Base-by-base conservation (phyloP, 2,329 filamentous ascomycete species). In the Penicillium sp. region DNA sequence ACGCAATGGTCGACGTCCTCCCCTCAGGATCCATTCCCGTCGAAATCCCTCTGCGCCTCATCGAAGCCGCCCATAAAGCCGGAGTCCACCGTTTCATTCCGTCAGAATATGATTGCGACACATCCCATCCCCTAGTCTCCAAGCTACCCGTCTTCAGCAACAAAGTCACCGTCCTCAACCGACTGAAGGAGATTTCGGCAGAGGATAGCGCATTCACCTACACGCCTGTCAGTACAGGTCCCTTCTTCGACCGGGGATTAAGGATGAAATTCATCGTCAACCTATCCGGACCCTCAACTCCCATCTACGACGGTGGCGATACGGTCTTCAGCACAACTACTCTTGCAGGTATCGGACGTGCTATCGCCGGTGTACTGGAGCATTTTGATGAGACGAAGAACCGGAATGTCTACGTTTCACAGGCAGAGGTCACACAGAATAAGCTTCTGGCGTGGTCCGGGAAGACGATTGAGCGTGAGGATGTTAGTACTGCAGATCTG, bases 311-410 rank as follows among this genome's bases (percentile, higher is more conserved):
- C 57, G 80, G 79, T 1, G 85, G 85, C 0, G 74, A 85, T 31
- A 58, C 61, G 2, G 59, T 69, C 8, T 81, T 86, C 67, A 81
- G 77, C 49, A 54, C 76, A 10, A 83, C 84, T 0, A 82, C 77
- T 0, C 72, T 87, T 0, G 61, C 67, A 0, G 75, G 76, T 1
- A 67, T 86, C 16, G 83, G 70, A 0, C 72, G 79, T 23, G 81
- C 78, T 1, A 75, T 87, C 0, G 77, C 79, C 0, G 80, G 78
- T 0, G 72, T 85, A 1, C 68, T 86, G 1, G 56, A 64, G 8
- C 75, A 85, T 51, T 79, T 76, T 0, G 77, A 81, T 2, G 78
- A 83, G 66, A 86, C 84, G 0, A 79, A 78, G 68, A 86, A 88
- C 66, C 73, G 77, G 4, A 55, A 67, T 3, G 73, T 87, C 2